Conservation (phyloP, 495 filamentous ascomycete species). For the Penicillium bialowiezense region DNA sequence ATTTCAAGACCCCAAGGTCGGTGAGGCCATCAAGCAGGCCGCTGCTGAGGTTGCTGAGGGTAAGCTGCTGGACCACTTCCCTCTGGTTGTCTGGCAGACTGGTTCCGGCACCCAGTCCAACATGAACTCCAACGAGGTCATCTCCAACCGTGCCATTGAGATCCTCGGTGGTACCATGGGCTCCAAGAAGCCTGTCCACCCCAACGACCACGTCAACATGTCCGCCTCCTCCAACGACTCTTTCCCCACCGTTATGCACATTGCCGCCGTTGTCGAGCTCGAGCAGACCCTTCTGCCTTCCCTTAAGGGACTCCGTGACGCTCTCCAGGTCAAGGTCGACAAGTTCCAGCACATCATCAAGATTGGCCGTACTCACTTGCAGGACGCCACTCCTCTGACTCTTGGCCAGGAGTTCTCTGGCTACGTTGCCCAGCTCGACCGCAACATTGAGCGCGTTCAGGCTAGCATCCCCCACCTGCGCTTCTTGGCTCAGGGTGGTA, state of each 20-base stretch:
- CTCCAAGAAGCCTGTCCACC: constrained; percentile 96
- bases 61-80: constrained; percentile 97
- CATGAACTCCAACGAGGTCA: constrained; percentile 99
- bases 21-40: constrained; percentile 90
- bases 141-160: constrained; percentile 98
- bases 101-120: constrained; percentile 98
- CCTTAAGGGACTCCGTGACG: constrained; percentile 74
- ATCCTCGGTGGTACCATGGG: constrained; percentile 93
- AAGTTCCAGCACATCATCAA: constrained; percentile 92
- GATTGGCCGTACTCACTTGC: constrained; percentile 96
- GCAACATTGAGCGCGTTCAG: constrained; percentile 85
- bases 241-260: constrained; percentile 99
- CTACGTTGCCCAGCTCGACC: constrained; percentile 91
- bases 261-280: constrained; percentile 92
- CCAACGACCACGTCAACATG: constrained; percentile 99
- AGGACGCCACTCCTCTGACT: constrained; percentile 95
- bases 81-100: constrained; percentile 98
- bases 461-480: constrained; percentile 77
- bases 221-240: constrained; percentile 98
- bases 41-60: constrained; percentile 89
- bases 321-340: constrained; percentile 85
- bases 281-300: constrained; percentile 81
- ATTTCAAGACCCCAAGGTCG: constrained; percentile 74
- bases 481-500: constrained; percentile 91
- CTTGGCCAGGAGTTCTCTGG: constrained; percentile 98